Evolutionary conservation across 495 filamentous ascomycete genomes (phyloP).

Genomic region (Neurospora terricola): DNA sequence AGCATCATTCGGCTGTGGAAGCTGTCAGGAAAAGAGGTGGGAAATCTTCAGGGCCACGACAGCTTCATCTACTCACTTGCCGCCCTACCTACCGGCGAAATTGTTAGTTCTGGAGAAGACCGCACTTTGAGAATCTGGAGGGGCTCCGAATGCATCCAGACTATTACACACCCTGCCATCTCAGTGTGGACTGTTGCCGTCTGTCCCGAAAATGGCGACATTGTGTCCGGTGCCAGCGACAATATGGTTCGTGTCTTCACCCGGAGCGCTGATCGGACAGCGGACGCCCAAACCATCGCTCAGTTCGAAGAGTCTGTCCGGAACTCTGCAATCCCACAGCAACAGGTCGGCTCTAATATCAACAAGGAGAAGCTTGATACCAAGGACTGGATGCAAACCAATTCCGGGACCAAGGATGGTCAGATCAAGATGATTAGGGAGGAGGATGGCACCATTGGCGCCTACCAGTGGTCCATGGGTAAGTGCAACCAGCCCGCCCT

Average conservation of each 20-base stretch:
- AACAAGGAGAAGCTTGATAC: conserved; percentile 87
- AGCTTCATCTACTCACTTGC: conserved; percentile 91
- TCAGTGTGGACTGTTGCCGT: conserved; percentile 90
- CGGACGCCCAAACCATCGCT: conserved; percentile 42
- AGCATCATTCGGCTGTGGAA: conserved; percentile 79
- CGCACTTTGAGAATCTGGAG: conserved; percentile 85
- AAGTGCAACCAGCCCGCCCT: conserved; percentile 4
- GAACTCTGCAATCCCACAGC: conserved; percentile 75
- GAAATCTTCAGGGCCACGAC: conserved; percentile 76
- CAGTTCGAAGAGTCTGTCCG: conserved; percentile 74
- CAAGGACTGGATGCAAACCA: conserved; percentile 68
- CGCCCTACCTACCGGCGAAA: conserved; percentile 66
- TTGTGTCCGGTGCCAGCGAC: conserved; percentile 88
- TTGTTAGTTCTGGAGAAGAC: conserved; percentile 90
- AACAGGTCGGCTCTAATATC: conserved; percentile 57
- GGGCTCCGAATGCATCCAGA: conserved; percentile 74
- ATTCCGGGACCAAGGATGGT: conserved; percentile 82
- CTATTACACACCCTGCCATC: conserved; percentile 94
- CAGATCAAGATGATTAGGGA: conserved; percentile 88
- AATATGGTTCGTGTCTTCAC: conserved; percentile 79
- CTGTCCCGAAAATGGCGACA: conserved; percentile 74
- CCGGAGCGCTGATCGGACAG: conserved; percentile 58
- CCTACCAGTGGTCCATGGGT: conserved; percentile 66
- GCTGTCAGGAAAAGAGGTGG: conserved; percentile 59
- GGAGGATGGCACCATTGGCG: conserved; percentile 64